Percentiles rank a stretch among this genome's conserved stretches.
phyloP scores from a whole-genome alignment of 2,329 filamentous ascomycete species.

The Hymenotorrendiella dingleyae region DNA sequence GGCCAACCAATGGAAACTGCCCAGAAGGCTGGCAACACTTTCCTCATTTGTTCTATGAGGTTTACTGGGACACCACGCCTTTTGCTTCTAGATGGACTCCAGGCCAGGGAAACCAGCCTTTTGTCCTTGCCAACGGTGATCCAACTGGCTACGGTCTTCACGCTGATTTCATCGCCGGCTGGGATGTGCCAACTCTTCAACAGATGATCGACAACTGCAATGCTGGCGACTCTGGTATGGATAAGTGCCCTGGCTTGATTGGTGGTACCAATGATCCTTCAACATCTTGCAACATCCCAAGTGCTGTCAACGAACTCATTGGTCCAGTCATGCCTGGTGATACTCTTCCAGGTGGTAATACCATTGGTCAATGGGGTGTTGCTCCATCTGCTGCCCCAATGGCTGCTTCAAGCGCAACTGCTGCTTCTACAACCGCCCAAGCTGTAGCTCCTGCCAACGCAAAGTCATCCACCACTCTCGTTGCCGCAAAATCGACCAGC shows the following conservation, averaged over 20 bases:
- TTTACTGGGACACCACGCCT: conserved; percentile 69
- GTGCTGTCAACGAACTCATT: conserved; percentile 41
- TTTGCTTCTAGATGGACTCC: conserved; percentile 58
- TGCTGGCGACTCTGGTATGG: conserved; percentile 52
- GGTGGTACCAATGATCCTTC: conserved; percentile 43
- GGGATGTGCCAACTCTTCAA: conserved; percentile 65
- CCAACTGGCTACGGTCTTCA: conserved; percentile 69
- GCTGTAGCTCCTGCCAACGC: conserved; percentile 2
- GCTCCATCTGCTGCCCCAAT: conserved; percentile 5
- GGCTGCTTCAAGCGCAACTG: conserved; percentile 6
- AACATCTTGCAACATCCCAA: conserved; percentile 44
- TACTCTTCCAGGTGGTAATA: conserved; percentile 51
- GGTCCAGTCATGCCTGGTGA: conserved; percentile 38
- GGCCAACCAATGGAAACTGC: conserved; percentile 69
- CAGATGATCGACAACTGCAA: conserved; percentile 67
- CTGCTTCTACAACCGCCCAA: conserved; percentile 5
- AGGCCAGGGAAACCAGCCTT: conserved; percentile 59
- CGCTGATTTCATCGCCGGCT: conserved; percentile 74
- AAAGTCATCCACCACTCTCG: neutral
- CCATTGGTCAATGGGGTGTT: conserved; percentile 44
- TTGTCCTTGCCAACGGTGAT: conserved; percentile 75
- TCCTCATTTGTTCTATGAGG: conserved; percentile 77
- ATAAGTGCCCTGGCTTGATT: conserved; percentile 54
- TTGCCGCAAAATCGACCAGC: neutral
- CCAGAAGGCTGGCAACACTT: conserved; percentile 63